Evolutionary conservation across 768 basidiomycete species (phyloP).

Genomic region (Tylopilus sp.): DNA sequence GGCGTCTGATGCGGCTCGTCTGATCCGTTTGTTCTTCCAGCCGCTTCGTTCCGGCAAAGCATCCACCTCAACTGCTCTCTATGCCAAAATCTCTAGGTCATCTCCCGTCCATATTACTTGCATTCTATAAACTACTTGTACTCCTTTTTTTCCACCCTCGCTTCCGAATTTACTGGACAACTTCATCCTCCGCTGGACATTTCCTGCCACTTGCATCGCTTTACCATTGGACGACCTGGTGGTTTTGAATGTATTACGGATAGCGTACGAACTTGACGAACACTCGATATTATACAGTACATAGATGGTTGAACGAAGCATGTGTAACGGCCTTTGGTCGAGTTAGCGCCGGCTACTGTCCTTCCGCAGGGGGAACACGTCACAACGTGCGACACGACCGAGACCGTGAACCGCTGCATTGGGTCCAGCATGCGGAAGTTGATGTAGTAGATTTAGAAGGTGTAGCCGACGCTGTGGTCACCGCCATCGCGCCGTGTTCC

Average conservation of each 20-base stretch:
- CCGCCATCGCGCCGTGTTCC: slow-evolving; percentile 25
- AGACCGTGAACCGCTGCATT: neutral
- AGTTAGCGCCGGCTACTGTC: neutral
- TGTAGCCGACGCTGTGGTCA: slow-evolving; percentile 1
- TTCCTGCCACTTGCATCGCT: slow-evolving; percentile 8
- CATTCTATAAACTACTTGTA: slow-evolving; percentile 30
- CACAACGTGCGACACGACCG: neutral
- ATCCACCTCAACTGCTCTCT: slow-evolving; percentile 62
- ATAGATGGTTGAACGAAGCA: neutral
- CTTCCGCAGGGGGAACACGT: neutral
- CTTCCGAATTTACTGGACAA: slow-evolving; percentile 9
- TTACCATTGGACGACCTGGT: slow-evolving; percentile 13
- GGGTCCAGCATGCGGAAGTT: neutral
- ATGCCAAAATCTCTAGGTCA: slow-evolving; percentile 62
- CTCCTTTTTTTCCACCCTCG: slow-evolving; percentile 8
- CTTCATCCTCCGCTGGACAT: slow-evolving; percentile 12
- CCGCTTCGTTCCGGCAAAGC: slow-evolving; percentile 56
- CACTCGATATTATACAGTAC: slow-evolving; percentile 7
- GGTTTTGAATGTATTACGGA: slow-evolving; percentile 20
- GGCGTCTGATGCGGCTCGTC: slow-evolving; percentile 4
- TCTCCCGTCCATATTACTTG: slow-evolving; percentile 23
- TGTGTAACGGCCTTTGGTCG: neutral
- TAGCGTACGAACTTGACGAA: slow-evolving; percentile 21
- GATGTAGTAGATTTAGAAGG: neutral
- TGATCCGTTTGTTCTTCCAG: slow-evolving; percentile 33